Evolutionary conservation across 805 yeast species (phyloP).

Genomic region (Millerozyma miso): DNA sequence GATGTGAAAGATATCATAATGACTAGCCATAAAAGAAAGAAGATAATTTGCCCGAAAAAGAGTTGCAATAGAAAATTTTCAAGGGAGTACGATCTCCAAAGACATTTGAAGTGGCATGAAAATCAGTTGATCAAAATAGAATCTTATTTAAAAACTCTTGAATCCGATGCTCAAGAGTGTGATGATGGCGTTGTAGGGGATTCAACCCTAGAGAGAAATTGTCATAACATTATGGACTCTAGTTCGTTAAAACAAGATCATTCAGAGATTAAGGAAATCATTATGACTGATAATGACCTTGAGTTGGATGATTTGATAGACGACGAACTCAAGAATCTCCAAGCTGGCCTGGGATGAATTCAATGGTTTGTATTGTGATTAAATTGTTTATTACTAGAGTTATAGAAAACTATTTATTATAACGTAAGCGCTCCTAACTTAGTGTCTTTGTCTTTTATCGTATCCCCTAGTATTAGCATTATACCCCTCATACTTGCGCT

Average conservation of each 20-base stretch:
- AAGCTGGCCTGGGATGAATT: constrained; percentile 12
- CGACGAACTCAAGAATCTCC: constrained; percentile 16
- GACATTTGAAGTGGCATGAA: constrained; percentile 54
- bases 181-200: neutral
- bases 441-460: constrained; percentile 30
- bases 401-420: constrained; percentile 2
- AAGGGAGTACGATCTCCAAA: constrained; percentile 42
- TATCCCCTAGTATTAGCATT: constrained; percentile 15
- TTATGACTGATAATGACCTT: constrained; percentile 13
- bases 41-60: constrained; percentile 42
- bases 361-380: neutral
- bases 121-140: constrained; percentile 28
- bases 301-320: constrained; percentile 22
- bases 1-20: constrained; percentile 35
- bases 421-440: constrained; percentile 1
- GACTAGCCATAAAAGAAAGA: constrained; percentile 31
- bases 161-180: constrained; percentile 8
- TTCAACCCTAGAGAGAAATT: neutral
- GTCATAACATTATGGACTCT: neutral
- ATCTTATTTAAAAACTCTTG: constrained; percentile 22
- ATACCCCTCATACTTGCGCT: constrained; percentile 21
- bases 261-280: neutral
- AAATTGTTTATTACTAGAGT: neutral
- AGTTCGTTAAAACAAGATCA: neutral
- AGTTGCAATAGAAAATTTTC: constrained; percentile 54